Evolutionary conservation across 345 rosid genomes (phyloP).

Genomic region (Brassica incana): DNA sequence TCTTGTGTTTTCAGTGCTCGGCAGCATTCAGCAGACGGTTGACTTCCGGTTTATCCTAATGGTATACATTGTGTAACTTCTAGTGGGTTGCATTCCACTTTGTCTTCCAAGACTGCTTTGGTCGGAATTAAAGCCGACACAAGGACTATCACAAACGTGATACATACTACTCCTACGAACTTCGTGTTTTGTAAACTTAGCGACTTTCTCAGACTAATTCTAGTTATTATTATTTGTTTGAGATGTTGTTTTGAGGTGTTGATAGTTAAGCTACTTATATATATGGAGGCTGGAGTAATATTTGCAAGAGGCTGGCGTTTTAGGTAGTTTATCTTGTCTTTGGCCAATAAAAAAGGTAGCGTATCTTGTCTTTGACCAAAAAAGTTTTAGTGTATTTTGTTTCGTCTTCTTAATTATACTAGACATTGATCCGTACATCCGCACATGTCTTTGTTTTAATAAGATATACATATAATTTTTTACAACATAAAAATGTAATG

Average conservation of each 20-base stretch:
- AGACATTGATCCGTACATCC: no score
- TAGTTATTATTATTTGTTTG: not conserved
- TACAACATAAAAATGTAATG: no score
- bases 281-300: not conserved
- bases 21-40: not conserved
- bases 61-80: not conserved
- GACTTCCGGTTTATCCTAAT: not conserved
- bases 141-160: not conserved
- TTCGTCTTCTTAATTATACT: no score
- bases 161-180: not conserved
- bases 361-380: no score
- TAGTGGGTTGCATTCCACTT: not conserved
- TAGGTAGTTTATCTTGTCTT: no score
- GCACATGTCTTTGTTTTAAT: no score
- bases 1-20: not conserved
- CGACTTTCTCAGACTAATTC: not conserved
- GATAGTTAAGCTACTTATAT: not conserved
- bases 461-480: no score
- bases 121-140: not conserved
- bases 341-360: no score
- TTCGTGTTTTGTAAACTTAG: not conserved
- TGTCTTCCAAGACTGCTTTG: not conserved
- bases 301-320: no score
- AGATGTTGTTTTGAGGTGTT: not conserved
- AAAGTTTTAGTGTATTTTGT: no score